A percentile compares a stretch with the other conserved stretches of the same genome.
Conservation (phyloP, 1,139 yeast genomes). For the Pichia sp. region DNA sequence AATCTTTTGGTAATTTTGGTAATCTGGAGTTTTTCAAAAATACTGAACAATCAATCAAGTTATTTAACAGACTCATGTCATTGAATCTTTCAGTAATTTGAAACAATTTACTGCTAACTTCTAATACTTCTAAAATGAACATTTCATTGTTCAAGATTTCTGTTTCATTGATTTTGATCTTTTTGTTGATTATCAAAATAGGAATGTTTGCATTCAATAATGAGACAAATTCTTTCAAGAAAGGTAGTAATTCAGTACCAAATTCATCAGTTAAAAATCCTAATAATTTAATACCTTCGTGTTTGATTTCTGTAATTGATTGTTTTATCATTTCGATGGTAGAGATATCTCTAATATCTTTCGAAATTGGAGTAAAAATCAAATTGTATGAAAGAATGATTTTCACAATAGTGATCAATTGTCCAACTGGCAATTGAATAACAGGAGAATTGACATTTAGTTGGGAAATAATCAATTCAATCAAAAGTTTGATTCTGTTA, state of each 20-base stretch:
- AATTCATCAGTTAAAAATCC: slow-evolving; percentile 31
- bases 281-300: slow-evolving; percentile 36
- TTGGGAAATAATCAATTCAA: slow-evolving; percentile 35
- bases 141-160: slow-evolving; percentile 30
- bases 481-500: slow-evolving; percentile 38
- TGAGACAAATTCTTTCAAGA: slow-evolving; percentile 38
- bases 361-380: slow-evolving; percentile 44
- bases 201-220: slow-evolving; percentile 49
- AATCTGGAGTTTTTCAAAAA: slow-evolving; percentile 36
- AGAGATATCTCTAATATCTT: slow-evolving; percentile 45
- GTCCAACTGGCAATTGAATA: slow-evolving; percentile 48
- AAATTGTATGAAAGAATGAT: slow-evolving; percentile 45
- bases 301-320: slow-evolving; percentile 38
- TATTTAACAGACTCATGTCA: slow-evolving; percentile 34
- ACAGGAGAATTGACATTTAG: slow-evolving; percentile 39
- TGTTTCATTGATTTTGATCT: slow-evolving; percentile 29
- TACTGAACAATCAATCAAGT: slow-evolving; percentile 40
- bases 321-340: slow-evolving; percentile 33
- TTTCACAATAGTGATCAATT: slow-evolving; percentile 40
- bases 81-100: slow-evolving; percentile 28
- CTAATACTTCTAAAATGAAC: slow-evolving; percentile 27
- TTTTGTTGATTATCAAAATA: slow-evolving; percentile 20
- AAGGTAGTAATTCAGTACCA: slow-evolving; percentile 39
- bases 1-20: slow-evolving; percentile 10
- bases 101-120: slow-evolving; percentile 27